Evolutionary conservation across 305 asterid genomes (phyloP), one percentile per base, ranked within the genome.

Genomic region (Fraxinus albicans): DNA sequence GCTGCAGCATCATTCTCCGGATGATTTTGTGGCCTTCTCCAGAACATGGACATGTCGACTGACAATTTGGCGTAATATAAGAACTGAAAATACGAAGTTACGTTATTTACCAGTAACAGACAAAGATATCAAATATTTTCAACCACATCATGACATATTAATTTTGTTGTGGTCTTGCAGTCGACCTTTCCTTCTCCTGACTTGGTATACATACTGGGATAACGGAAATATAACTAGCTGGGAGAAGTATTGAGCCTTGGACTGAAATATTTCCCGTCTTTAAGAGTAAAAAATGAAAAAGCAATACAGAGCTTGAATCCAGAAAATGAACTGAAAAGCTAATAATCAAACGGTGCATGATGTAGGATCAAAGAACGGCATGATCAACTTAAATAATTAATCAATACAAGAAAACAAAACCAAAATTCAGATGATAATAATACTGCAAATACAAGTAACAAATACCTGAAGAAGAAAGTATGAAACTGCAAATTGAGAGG

Each of bases 1-100:
- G 80, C 90, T 10, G 86, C 87, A 79, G 84, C 73, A 81, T 89
- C 85, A 9, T 84, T 90, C 73, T 85, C 90, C 83, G 50, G 88
- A 34, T 73, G 86, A 82, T 80, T 88, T 19, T 85, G 89, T 44
- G 91, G 76, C 89, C 78, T 91, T 84, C 84, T 89, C 91, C 75
- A 4, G 38, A 69, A 29, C 75, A 69, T 69, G 38, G 8, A 29
- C 75, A 69, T 69, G 19, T 34, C 75, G n/a, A 69, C 75, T 2
- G 75, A 21, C 38, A 21, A 67, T 60, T 21, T 60, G 70, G 13
- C 2, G 70, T 17, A 19, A 19, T 19, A 21, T 36, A 36, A 60
- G 10, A 60, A 19, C 31, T 53, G 63, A 53, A 17, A 2, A 53
- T 15, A 53, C 1, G 23, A 53, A 17, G 23, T 23, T 53, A 17